Evolutionary conservation across 805 yeast genomes (phyloP).

Genomic region (Saturnispora sekii): DNA sequence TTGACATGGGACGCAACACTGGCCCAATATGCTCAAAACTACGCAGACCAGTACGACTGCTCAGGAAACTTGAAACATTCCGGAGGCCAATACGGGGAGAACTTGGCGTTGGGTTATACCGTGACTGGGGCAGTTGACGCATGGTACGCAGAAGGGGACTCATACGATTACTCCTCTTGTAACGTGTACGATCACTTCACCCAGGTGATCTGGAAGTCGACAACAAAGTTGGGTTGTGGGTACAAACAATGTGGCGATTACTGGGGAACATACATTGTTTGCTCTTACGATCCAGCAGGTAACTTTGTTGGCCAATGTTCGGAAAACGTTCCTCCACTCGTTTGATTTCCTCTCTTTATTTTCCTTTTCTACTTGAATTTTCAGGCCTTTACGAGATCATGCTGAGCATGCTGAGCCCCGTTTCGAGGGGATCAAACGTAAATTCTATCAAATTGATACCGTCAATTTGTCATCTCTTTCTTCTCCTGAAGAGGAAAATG

Average conservation of each 20-base stretch:
- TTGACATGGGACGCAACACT: constrained; percentile 49
- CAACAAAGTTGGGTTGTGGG: constrained; percentile 61
- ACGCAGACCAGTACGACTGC: constrained; percentile 47
- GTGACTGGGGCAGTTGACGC: constrained; percentile 46
- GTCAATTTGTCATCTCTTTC: background rate
- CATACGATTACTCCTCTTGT: constrained; percentile 44
- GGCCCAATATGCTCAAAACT: constrained; percentile 46
- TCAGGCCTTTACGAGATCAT: background rate
- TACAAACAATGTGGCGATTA: constrained; percentile 34
- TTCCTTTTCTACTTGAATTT: background rate
- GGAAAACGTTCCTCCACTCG: constrained; percentile 26
- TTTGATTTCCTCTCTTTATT: constrained; percentile 3
- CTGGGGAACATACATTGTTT: constrained; percentile 55
- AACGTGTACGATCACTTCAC: constrained; percentile 56
- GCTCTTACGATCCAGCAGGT: constrained; percentile 75
- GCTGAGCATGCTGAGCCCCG: too few species aligned
- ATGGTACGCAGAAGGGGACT: constrained; percentile 60
- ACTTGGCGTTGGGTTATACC: constrained; percentile 61
- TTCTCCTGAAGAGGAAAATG: too few species aligned
- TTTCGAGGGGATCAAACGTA: too few species aligned
- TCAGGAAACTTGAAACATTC: constrained; percentile 58
- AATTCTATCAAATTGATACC: background rate
- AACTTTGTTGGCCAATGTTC: constrained; percentile 44
- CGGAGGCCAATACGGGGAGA: constrained; percentile 63
- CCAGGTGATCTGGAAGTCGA: constrained; percentile 60